A percentile compares a stretch with the other conserved stretches of the same genome.
Conservation (phyloP, 352 stramenopile species). For the Vaucheria bursata region DNA sequence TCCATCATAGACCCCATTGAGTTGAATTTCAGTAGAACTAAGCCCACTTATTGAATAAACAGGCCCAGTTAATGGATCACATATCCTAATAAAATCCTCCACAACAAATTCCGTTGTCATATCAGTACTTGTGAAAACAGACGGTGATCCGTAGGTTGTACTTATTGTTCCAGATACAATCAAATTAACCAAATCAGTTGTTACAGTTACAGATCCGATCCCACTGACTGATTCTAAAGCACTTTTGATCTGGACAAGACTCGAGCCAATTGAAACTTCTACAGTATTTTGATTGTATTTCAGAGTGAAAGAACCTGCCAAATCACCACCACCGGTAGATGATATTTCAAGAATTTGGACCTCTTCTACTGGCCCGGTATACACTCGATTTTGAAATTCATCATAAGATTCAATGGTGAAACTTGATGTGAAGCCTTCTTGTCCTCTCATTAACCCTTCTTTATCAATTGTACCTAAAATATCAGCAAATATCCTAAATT, state of each 20-base stretch:
- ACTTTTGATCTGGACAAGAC: slow-evolving; percentile 61
- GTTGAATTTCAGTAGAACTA: slow-evolving; percentile 54
- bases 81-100: slow-evolving; percentile 84
- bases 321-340: slow-evolving; percentile 48
- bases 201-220: slow-evolving; percentile 69
- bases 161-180: slow-evolving; percentile 9
- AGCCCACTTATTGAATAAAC: slow-evolving; percentile 55
- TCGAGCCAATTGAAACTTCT: slow-evolving; percentile 59
- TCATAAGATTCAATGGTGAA: slow-evolving; percentile 86
- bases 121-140: slow-evolving; percentile 46
- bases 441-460: slow-evolving; percentile 55
- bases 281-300: slow-evolving; percentile 58
- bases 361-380: slow-evolving; percentile 67
- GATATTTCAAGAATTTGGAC: slow-evolving; percentile 74
- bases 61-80: slow-evolving; percentile 56
- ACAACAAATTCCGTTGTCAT: slow-evolving; percentile 61
- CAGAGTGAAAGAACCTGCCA: slow-evolving; percentile 67
- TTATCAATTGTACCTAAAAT: too few species aligned
- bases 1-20: slow-evolving; percentile 74
- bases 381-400: slow-evolving; percentile 74
- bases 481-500: too few species aligned
- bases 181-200: slow-evolving; percentile 69
- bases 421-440: slow-evolving; percentile 53
- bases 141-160: slow-evolving; percentile 34
- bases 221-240: slow-evolving; percentile 67